A percentile compares a stretch with the other conserved stretches of the same genome.
Evolutionary conservation across 176 grass and related monocot genomes (phyloP).

Genomic region (Zizania latifolia): DNA sequence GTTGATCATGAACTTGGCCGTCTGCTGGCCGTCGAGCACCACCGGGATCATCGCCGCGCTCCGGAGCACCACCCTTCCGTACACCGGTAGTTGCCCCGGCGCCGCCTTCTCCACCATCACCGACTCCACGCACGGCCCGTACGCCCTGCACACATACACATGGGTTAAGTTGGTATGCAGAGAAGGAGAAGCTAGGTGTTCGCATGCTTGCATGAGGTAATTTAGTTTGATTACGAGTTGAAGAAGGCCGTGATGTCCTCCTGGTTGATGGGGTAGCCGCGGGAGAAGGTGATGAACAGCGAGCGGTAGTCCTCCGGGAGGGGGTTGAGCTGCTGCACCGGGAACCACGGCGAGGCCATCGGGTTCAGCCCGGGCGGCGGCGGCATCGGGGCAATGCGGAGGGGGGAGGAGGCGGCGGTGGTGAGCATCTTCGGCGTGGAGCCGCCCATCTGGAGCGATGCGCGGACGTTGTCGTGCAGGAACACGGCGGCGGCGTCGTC

Average conservation of each 20-base stretch:
- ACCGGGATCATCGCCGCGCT: slow-evolving; percentile 40
- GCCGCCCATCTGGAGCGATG: background rate
- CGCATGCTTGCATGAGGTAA: background rate
- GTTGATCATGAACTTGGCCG: slow-evolving; percentile 65
- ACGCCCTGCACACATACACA: slow-evolving; percentile 28
- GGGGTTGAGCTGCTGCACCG: background rate
- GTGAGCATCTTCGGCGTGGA: background rate
- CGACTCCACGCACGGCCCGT: slow-evolving; percentile 51
- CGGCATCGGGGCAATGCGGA: background rate
- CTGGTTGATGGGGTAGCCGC: slow-evolving; percentile 49
- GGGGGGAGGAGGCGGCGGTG: background rate
- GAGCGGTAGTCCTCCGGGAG: slow-evolving; percentile 54
- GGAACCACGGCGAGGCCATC: slow-evolving; percentile 44
- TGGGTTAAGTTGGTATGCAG: background rate
- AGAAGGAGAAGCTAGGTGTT: no score
- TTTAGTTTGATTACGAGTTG: slow-evolving; percentile 19
- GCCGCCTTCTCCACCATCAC: slow-evolving; percentile 45
- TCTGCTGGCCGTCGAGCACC: slow-evolving; percentile 45
- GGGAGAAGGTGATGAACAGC: slow-evolving; percentile 72
- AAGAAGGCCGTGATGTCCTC: slow-evolving; percentile 58
- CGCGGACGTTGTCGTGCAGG: background rate
- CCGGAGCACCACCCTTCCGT: slow-evolving; percentile 45
- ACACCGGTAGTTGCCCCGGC: slow-evolving; percentile 46
- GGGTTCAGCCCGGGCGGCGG: slow-evolving; percentile 32
- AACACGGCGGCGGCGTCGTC: background rate